These are phyloP conservation scores for Suhomyces panamericanus DNA, from an alignment of 1,139 yeast genomes.

Conservation along the genomic window DNA sequence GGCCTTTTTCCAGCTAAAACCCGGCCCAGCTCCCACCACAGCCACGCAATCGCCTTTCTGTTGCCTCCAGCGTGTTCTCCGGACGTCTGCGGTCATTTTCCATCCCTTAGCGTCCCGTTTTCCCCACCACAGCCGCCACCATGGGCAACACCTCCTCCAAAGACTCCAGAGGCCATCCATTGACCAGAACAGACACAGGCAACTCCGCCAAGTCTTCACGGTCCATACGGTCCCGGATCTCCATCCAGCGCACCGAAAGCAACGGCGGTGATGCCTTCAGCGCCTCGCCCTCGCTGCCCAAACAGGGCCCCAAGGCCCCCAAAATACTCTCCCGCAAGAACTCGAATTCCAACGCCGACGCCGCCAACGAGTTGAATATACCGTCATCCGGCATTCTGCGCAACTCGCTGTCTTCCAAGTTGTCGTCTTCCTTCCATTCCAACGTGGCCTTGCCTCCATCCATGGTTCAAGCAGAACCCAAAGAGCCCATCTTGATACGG, in stretches of 20 bases:
- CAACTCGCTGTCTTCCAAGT: conserved; percentile 15
- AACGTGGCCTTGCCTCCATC: conserved; percentile 57
- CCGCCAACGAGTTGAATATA: conserved; percentile 7
- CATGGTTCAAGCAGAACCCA: conserved; percentile 67
- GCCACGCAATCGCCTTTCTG: background rate
- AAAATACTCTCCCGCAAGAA: conserved; percentile 40
- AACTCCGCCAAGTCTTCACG: conserved; percentile 52
- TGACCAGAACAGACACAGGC: conserved; percentile 55
- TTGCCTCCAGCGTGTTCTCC: background rate
- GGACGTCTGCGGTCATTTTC: background rate
- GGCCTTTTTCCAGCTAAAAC: background rate
- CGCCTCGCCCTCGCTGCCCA: conserved; percentile 17
- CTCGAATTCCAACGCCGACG: conserved; percentile 33
- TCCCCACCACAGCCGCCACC: conserved; percentile 1
- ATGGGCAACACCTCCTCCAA: conserved; percentile 52
- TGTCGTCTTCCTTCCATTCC: conserved; percentile 7
- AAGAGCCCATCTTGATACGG: conserved; percentile 60
- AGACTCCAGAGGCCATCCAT: conserved; percentile 38
- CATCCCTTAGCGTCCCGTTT: background rate
- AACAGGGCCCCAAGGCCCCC: conserved; percentile 34
- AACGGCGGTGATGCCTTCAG: conserved; percentile 18
- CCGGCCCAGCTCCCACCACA: background rate
- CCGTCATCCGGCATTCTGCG: conserved; percentile 15
- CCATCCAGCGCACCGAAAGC: conserved; percentile 37
- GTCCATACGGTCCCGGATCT: conserved; percentile 47